Evolutionary conservation across 352 stramenopile genomes (phyloP).

Genomic region (Phytopythium litorale): DNA sequence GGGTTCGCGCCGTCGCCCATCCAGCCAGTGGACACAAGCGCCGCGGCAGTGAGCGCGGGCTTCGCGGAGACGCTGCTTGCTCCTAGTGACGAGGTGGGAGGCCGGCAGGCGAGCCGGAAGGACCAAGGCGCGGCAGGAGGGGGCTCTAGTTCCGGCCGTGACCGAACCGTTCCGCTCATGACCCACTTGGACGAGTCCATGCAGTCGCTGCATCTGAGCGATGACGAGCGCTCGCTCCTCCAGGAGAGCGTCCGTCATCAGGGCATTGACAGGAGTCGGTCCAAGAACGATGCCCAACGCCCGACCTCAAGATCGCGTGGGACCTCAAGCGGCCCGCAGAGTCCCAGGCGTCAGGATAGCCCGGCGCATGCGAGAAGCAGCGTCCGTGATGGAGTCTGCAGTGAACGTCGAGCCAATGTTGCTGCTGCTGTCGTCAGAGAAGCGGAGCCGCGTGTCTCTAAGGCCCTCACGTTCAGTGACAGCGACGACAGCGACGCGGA

Average conservation of each 20-base stretch:
- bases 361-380: neutral
- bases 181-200: constrained; percentile 57
- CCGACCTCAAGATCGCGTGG: neutral
- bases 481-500: constrained; percentile 19
- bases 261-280: constrained; percentile 1
- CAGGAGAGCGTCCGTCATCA: constrained; percentile 19
- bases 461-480: constrained; percentile 40
- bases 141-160: neutral
- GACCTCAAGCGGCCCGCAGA: neutral
- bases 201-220: constrained; percentile 68
- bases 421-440: constrained; percentile 18
- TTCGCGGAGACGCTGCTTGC: neutral
- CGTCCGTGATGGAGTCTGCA: neutral
- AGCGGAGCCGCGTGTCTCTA: constrained; percentile 27
- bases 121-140: neutral
- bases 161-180: neutral
- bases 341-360: neutral
- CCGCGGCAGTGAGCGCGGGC: neutral
- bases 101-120: neutral
- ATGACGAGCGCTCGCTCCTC: constrained; percentile 21
- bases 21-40: neutral
- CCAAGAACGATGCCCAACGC: neutral
- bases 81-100: neutral
- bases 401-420: constrained; percentile 8
- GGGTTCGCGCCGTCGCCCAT: constrained; percentile 2